phyloP scores from a whole-genome alignment of 495 filamentous ascomycete species.

The Penicillium paradoxum region DNA sequence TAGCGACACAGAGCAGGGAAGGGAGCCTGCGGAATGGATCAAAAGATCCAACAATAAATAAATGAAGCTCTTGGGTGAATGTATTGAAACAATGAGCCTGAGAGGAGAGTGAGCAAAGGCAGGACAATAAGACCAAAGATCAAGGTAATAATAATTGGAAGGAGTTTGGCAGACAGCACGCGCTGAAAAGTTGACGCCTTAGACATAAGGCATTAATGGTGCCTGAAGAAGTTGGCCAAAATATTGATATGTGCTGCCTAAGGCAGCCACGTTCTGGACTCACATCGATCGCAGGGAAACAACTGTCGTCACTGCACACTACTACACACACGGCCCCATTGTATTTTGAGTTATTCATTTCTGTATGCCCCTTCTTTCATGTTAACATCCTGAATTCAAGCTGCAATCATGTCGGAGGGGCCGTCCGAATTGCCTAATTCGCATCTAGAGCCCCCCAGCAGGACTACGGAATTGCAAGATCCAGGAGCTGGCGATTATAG shows the following conservation, averaged over 20 bases:
- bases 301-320: slow-evolving; percentile 25
- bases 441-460: slow-evolving; percentile 60
- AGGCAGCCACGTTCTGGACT: slow-evolving; percentile 35
- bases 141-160: slow-evolving; percentile 21
- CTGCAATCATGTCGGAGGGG: slow-evolving; percentile 39
- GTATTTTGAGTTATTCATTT: slow-evolving; percentile 13
- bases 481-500: slow-evolving; percentile 79
- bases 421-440: slow-evolving; percentile 33
- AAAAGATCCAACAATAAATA: slow-evolving; percentile 2
- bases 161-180: slow-evolving; percentile 20
- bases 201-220: not conserved
- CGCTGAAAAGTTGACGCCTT: slow-evolving; percentile 14
- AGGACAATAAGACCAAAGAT: slow-evolving; percentile 9
- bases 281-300: slow-evolving; percentile 34
- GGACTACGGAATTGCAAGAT: slow-evolving; percentile 62
- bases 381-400: slow-evolving; percentile 14
- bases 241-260: slow-evolving; percentile 12
- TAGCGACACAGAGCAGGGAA: slow-evolving; percentile 13
- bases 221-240: slow-evolving; percentile 10
- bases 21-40: slow-evolving; percentile 15
- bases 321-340: slow-evolving; percentile 19
- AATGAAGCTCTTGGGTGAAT: slow-evolving; percentile 7
- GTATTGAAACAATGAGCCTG: slow-evolving; percentile 5
- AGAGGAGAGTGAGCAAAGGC: slow-evolving; percentile 2
- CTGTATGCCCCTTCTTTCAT: slow-evolving; percentile 14